These are phyloP conservation scores for Tetrahymena elliotti DNA, from an alignment of 73 alveolate species.

Conservation along the genomic window DNA sequence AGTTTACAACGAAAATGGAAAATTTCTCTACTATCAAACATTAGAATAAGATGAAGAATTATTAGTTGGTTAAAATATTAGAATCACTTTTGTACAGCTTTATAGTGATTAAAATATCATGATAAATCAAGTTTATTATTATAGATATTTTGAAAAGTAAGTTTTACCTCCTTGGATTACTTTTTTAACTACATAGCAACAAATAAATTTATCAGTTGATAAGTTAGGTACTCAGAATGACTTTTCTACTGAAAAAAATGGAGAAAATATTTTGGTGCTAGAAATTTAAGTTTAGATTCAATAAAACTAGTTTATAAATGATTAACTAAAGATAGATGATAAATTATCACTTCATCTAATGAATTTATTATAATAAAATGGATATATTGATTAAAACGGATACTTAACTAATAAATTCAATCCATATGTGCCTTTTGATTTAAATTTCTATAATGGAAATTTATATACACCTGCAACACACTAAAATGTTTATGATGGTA, in stretches of 20 bases:
- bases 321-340: neutral
- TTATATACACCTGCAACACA: neutral
- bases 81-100: neutral
- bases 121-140: neutral
- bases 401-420: neutral
- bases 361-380: neutral
- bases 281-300: neutral
- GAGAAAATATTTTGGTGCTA: neutral
- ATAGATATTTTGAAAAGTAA: neutral
- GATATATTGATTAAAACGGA: neutral
- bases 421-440: neutral
- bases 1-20: neutral
- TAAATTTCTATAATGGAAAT: neutral
- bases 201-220: neutral
- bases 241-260: neutral
- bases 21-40: neutral
- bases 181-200: neutral
- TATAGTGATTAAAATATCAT: neutral
- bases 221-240: neutral
- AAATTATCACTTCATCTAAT: neutral
- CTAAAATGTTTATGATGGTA: neutral
- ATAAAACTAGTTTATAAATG: neutral
- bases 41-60: neutral
- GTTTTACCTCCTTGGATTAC: neutral
- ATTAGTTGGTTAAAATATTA: neutral